These are phyloP conservation scores for Russula griseocarnosa DNA, from an alignment of 768 basidiomycete species.

Conservation along the genomic window DNA sequence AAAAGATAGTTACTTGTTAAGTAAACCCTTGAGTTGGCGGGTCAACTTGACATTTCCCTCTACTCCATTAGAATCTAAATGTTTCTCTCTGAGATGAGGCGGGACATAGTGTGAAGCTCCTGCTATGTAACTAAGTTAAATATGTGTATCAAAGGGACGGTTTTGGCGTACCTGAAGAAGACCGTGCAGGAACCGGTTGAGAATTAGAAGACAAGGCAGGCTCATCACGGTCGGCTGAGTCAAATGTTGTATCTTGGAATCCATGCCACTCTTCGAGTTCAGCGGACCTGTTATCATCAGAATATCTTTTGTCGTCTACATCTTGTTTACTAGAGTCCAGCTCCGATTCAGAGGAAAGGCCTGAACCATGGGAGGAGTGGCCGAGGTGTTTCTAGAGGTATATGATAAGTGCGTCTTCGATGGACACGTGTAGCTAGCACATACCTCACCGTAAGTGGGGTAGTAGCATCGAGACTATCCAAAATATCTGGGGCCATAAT, in stretches of 20 bases:
- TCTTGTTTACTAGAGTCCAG: conserved; percentile 31
- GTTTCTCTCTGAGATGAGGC: conserved; percentile 61
- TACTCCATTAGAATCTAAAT: conserved; percentile 39
- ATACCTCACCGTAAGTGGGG: background rate
- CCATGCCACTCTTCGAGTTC: conserved; percentile 42
- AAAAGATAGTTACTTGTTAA: conserved; percentile 66
- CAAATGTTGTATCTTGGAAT: conserved; percentile 32
- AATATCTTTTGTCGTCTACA: conserved; percentile 30
- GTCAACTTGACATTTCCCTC: conserved; percentile 54
- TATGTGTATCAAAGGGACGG: background rate
- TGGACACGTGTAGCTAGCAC: background rate
- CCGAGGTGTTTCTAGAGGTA: background rate
- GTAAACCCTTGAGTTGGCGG: conserved; percentile 76
- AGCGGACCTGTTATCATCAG: conserved; percentile 25
- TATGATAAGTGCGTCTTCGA: background rate
- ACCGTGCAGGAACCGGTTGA: conserved; percentile 11
- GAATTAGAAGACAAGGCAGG: conserved; percentile 7
- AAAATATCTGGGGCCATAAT: conserved; percentile 30
- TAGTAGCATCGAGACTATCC: conserved; percentile 29
- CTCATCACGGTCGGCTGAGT: conserved; percentile 30
- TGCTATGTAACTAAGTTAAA: conserved; percentile 1
- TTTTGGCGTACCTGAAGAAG: background rate
- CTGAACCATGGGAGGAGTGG: conserved; percentile 16
- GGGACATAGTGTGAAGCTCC: conserved; percentile 66
- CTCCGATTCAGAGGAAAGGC: conserved; percentile 27